These are phyloP conservation scores for Phycomyces nitens DNA, from an alignment of 192 early-diverging fungal species.

Conservation along the genomic window DNA sequence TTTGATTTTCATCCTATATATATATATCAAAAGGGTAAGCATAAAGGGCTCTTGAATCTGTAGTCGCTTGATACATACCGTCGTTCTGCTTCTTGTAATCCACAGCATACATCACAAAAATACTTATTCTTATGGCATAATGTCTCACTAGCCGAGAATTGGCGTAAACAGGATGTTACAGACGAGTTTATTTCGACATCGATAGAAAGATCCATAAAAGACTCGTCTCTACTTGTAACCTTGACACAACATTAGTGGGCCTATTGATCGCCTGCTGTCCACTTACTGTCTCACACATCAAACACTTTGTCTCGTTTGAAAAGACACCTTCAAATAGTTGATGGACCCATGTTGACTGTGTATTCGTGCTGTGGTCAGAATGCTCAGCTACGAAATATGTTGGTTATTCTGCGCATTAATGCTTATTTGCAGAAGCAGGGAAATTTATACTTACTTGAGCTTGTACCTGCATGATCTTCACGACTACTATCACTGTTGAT, in stretches of 20 bases:
- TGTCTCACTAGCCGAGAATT: constrained; percentile 94
- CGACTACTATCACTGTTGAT: constrained; percentile 9
- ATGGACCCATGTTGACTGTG: constrained; percentile 83
- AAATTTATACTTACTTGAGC: neutral
- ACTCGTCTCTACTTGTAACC: constrained; percentile 89
- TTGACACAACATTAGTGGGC: constrained; percentile 13
- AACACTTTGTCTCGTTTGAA: constrained; percentile 95
- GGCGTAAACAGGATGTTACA: constrained; percentile 88
- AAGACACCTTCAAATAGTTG: constrained; percentile 91
- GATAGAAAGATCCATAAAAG: constrained; percentile 93
- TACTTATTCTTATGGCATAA: constrained; percentile 97
- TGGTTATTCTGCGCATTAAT: neutral
- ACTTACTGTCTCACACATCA: constrained; percentile 90
- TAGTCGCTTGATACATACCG: constrained; percentile 39
- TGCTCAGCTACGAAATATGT: neutral
- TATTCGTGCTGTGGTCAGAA: neutral
- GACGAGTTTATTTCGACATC: constrained; percentile 96
- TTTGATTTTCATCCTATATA: constrained; percentile 89
- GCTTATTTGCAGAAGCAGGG: too few species aligned
- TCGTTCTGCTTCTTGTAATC: constrained; percentile 96
- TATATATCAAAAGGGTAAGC: neutral
- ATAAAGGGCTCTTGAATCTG: neutral
- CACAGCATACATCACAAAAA: constrained; percentile 92
- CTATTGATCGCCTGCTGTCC: neutral
- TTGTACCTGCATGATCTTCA: constrained; percentile 5